Percentiles rank a stretch among this genome's conserved stretches.
phyloP scores from a whole-genome alignment of 2,329 filamentous ascomycete genomes.

The Colletotrichum incanum region DNA sequence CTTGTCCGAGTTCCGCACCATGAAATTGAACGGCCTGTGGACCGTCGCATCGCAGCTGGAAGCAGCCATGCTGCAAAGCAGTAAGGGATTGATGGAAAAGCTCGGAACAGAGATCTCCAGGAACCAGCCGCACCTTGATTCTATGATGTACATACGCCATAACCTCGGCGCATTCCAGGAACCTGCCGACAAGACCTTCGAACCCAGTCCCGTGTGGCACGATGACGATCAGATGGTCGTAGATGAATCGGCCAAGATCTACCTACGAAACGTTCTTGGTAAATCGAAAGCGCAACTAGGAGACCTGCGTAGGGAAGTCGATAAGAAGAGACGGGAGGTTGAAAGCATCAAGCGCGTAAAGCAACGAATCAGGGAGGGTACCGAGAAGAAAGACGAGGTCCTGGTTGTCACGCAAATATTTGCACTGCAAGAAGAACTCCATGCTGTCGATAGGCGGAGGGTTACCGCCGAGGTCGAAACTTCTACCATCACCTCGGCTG shows the following conservation, averaged over 20 bases:
- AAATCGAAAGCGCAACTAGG: conserved; percentile 91
- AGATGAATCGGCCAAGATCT: conserved; percentile 90
- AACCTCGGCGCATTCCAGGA: conserved; percentile 89
- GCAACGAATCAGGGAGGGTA: conserved; percentile 84
- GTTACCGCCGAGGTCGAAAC: conserved; percentile 94
- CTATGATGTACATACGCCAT: conserved; percentile 97
- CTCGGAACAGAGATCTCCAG: conserved; percentile 86
- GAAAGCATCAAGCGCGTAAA: conserved; percentile 82
- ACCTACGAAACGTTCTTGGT: conserved; percentile 89
- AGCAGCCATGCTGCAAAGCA: conserved; percentile 81
- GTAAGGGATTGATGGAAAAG: conserved; percentile 79
- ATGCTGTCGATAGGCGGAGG: conserved; percentile 86
- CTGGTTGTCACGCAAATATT: conserved; percentile 89
- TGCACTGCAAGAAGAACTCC: conserved; percentile 85
- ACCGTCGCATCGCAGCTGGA: conserved; percentile 85
- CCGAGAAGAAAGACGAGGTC: conserved; percentile 90
- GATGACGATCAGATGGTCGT: conserved; percentile 90
- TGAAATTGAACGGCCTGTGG: conserved; percentile 91
- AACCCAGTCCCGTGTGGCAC: conserved; percentile 97
- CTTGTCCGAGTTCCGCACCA: conserved; percentile 88
- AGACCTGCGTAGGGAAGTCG: conserved; percentile 85
- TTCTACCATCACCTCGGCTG: conserved; percentile 89
- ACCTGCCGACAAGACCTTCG: conserved; percentile 87
- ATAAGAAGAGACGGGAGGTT: conserved; percentile 89
- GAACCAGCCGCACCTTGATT: conserved; percentile 91